Conservation (phyloP, 1,284 basidiomycete genomes). For the Cryptococcus sp. region DNA sequence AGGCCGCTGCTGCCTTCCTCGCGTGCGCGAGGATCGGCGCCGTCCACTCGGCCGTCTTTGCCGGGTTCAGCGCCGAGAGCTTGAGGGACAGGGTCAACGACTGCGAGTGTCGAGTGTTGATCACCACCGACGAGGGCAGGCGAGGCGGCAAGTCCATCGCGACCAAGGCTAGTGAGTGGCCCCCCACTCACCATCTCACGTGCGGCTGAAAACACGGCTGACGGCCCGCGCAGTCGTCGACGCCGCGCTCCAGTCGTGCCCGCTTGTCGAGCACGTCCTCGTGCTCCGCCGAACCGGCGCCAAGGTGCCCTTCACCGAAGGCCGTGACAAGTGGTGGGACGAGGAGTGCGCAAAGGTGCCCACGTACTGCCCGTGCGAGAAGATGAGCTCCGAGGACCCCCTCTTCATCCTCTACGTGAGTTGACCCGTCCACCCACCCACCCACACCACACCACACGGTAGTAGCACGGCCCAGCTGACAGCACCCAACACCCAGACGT, state of each 20-base stretch:
- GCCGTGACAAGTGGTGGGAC: conserved; percentile 95
- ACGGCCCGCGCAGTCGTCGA: conserved; percentile 65
- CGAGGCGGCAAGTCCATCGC: conserved; percentile 94
- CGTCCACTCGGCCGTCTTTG: conserved; percentile 97
- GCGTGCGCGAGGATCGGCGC: conserved; percentile 97
- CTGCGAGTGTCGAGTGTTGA: conserved; percentile 83
- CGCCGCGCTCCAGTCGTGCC: conserved; percentile 80
- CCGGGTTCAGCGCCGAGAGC: conserved; percentile 95
- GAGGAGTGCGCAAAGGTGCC: conserved; percentile 81
- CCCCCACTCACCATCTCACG: too few relatives aligned
- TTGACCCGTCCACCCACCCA: conserved; percentile 16
- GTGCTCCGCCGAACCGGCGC: conserved; percentile 87
- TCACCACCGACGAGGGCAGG: conserved; percentile 92
- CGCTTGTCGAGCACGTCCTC: conserved; percentile 82
- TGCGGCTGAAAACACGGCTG: neutral
- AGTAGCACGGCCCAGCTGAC: conserved; percentile 10
- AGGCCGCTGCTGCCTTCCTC: conserved; percentile 91
- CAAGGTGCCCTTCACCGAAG: conserved; percentile 74
- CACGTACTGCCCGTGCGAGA: conserved; percentile 82
- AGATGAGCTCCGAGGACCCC: conserved; percentile 88
- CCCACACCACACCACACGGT: too few relatives aligned
- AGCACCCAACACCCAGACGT: conserved; percentile 61
- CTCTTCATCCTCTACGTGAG: conserved; percentile 95
- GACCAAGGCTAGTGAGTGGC: conserved; percentile 69
- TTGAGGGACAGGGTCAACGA: conserved; percentile 90